Evolutionary conservation across 495 filamentous ascomycete species (phyloP).

Genomic region (Penicillium coffeae): DNA sequence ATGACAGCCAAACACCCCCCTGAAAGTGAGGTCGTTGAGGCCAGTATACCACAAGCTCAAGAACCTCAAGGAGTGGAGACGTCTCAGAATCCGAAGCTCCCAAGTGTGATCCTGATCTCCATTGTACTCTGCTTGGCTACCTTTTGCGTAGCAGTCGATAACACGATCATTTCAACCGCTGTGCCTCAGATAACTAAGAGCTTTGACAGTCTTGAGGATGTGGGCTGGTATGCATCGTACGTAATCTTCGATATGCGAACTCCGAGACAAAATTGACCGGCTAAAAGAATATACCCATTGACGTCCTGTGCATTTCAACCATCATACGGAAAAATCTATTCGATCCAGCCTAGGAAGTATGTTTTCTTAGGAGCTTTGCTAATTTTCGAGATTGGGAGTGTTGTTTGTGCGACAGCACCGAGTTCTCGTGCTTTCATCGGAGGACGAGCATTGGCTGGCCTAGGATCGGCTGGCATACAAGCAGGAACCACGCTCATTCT

Average conservation of each 20-base stretch:
- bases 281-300: constrained; percentile 51
- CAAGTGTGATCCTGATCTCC: constrained; percentile 3
- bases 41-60: neutral
- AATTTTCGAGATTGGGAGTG: constrained; percentile 66
- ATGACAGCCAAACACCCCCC: neutral
- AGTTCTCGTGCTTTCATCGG: constrained; percentile 55
- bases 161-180: constrained; percentile 62
- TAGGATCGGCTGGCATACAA: constrained; percentile 17
- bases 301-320: constrained; percentile 56
- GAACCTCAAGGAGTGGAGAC: neutral
- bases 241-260: neutral
- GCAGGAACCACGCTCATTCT: constrained; percentile 2
- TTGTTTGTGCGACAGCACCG: constrained; percentile 64
- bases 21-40: neutral
- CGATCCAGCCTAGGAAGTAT: constrained; percentile 50
- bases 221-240: constrained; percentile 61
- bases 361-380: constrained; percentile 57
- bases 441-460: constrained; percentile 17
- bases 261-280: neutral
- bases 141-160: constrained; percentile 1
- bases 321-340: constrained; percentile 60
- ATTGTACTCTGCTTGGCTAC: constrained; percentile 3
- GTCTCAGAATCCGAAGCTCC: neutral
- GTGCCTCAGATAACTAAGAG: constrained; percentile 64
- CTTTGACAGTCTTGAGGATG: constrained; percentile 58